These are phyloP conservation scores for Aspergillus neotritici DNA, from an alignment of 2,329 filamentous ascomycete genomes.

Conservation along the genomic window DNA sequence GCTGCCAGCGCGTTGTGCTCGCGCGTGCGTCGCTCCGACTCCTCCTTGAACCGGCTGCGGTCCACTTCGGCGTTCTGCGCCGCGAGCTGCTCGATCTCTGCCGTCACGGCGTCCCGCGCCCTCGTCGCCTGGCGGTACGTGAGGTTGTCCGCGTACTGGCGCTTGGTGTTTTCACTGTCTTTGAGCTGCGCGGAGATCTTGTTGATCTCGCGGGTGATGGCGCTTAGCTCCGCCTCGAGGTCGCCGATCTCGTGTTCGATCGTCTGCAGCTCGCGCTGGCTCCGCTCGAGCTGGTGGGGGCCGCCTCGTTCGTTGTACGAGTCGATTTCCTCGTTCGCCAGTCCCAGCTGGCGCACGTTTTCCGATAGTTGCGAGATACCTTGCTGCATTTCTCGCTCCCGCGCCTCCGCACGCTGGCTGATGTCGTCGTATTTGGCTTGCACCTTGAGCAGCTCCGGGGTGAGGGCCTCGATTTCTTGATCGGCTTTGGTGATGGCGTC, in stretches of 20 bases:
- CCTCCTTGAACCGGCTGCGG: constrained; percentile 64
- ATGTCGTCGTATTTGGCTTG: constrained; percentile 72
- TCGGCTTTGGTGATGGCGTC: constrained; percentile 66
- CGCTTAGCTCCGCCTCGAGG: constrained; percentile 62
- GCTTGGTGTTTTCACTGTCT: constrained; percentile 75
- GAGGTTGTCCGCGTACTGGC: constrained; percentile 83
- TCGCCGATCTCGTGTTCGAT: constrained; percentile 62
- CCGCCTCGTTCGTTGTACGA: constrained; percentile 74
- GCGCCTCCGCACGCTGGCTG: constrained; percentile 62
- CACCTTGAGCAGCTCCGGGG: constrained; percentile 69
- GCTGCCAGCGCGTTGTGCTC: constrained; percentile 65
- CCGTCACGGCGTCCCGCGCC: constrained; percentile 60
- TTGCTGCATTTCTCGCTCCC: constrained; percentile 65
- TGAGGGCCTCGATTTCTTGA: constrained; percentile 65
- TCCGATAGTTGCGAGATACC: constrained; percentile 66
- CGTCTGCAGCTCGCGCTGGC: constrained; percentile 61
- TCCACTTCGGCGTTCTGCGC: constrained; percentile 76
- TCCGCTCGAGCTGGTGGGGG: constrained; percentile 61
- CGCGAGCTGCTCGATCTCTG: constrained; percentile 69
- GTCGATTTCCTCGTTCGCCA: constrained; percentile 70
- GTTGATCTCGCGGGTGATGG: constrained; percentile 66
- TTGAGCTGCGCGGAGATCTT: constrained; percentile 69
- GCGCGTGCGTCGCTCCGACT: constrained; percentile 63
- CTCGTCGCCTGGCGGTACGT: constrained; percentile 71
- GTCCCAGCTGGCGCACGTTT: constrained; percentile 69